Percentiles rank a stretch among this genome's conserved stretches.
phyloP scores from a whole-genome alignment of 164 flowering plant genomes.

The Cinnamomum micranthum region DNA sequence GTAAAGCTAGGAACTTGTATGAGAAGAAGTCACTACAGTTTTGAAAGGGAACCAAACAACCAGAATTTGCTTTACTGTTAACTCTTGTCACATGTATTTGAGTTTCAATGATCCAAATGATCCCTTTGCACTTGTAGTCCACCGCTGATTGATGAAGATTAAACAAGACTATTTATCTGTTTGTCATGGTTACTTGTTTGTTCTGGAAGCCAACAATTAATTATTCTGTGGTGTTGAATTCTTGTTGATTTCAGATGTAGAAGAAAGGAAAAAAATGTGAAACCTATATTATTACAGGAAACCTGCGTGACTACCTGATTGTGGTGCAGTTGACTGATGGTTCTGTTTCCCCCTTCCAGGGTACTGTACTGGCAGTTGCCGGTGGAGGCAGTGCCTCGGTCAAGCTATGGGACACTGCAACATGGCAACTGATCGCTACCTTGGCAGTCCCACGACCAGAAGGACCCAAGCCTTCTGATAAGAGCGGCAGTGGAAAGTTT shows the following conservation, averaged over 20 bases:
- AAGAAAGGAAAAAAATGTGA: not conserved
- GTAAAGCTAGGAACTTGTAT: too few relatives aligned
- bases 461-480: constrained; percentile 66
- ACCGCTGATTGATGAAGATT: too few relatives aligned
- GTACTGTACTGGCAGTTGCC: constrained; percentile 87
- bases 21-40: too few relatives aligned
- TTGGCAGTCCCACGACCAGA: constrained; percentile 82
- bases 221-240: not conserved
- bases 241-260: not conserved
- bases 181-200: too few relatives aligned
- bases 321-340: not conserved
- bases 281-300: not conserved
- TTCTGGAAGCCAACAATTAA: too few relatives aligned
- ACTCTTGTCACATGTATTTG: too few relatives aligned
- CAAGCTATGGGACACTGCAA: constrained; percentile 94
- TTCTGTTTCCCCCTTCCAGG: constrained; percentile 36
- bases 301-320: not conserved
- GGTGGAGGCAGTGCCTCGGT: constrained; percentile 96
- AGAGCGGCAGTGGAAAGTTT: constrained; percentile 73
- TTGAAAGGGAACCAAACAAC: too few relatives aligned
- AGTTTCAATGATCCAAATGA: too few relatives aligned
- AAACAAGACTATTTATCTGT: too few relatives aligned
- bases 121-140: too few relatives aligned
- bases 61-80: too few relatives aligned
- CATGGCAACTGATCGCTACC: constrained; percentile 67